Percentiles rank a stretch among this genome's conserved stretches.
Evolutionary conservation across 2,329 filamentous ascomycete species (phyloP).

Genomic region (Colletotrichum salicis): DNA sequence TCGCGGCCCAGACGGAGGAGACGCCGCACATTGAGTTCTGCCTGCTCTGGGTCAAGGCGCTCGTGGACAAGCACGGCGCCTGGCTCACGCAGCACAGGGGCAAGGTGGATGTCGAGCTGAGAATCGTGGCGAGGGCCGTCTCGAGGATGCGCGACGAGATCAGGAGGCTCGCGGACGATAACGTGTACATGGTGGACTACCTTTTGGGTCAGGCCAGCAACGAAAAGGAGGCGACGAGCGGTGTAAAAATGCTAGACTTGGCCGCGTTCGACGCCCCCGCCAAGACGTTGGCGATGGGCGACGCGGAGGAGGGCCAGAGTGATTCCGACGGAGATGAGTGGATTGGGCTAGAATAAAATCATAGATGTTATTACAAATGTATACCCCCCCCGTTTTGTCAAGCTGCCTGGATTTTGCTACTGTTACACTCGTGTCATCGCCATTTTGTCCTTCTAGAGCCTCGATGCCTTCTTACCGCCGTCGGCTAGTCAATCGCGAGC

Average conservation of each 20-base stretch:
- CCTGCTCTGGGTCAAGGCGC: conserved; percentile 87
- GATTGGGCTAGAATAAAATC: conserved; percentile 60
- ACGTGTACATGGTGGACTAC: conserved; percentile 90
- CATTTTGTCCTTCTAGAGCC: not conserved
- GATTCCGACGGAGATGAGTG: conserved; percentile 57
- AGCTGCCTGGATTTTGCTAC: not conserved
- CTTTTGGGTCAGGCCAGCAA: conserved; percentile 64
- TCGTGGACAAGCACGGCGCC: conserved; percentile 83
- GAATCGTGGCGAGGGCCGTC: conserved; percentile 84
- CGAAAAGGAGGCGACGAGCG: conserved; percentile 27
- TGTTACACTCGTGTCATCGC: not conserved
- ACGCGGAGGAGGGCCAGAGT: conserved; percentile 43
- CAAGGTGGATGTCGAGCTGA: conserved; percentile 84
- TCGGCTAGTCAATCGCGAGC: conserved; percentile 25
- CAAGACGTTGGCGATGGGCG: conserved; percentile 26
- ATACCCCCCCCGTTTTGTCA: conserved; percentile 35
- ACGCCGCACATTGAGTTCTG: conserved; percentile 96
- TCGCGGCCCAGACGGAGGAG: conserved; percentile 87
- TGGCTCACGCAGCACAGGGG: conserved; percentile 85
- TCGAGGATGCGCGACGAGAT: conserved; percentile 84
- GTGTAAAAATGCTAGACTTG: conserved; percentile 41
- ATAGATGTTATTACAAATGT: conserved; percentile 37
- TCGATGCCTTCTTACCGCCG: not conserved
- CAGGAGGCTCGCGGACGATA: conserved; percentile 84
- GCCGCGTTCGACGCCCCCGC: conserved; percentile 26